Conservation (phyloP, 306 rosid genomes). For the Cicer arietinum region DNA sequence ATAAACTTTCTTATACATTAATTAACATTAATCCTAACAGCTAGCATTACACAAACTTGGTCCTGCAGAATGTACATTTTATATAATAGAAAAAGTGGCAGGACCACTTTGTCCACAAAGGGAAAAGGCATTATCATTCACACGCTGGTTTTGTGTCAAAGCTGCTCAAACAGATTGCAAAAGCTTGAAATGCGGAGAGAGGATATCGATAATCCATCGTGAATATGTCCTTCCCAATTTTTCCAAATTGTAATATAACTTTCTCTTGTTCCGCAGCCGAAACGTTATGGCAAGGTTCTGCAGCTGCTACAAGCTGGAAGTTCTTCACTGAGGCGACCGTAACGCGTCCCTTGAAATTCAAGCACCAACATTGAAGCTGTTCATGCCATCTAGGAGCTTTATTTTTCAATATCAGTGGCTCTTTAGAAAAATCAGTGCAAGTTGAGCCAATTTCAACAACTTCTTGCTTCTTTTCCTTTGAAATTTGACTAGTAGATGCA, state of each 20-base stretch:
- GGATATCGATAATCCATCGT: slow-evolving; percentile 98
- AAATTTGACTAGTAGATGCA: slow-evolving; percentile 35
- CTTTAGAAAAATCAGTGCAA: slow-evolving; percentile 39
- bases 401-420: slow-evolving; percentile 75
- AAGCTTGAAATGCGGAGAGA: slow-evolving; percentile 95
- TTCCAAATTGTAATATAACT: slow-evolving; percentile 88
- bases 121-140: slow-evolving; percentile 61
- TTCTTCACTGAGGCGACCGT: slow-evolving; percentile 96
- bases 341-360: slow-evolving; percentile 94
- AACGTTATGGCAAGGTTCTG: slow-evolving; percentile 65
- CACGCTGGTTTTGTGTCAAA: slow-evolving; percentile 98
- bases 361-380: slow-evolving; percentile 96
- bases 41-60: slow-evolving; percentile 47
- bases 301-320: slow-evolving; percentile 90
- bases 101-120: slow-evolving; percentile 23
- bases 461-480: slow-evolving; percentile 58
- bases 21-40: slow-evolving; percentile 48
- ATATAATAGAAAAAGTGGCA: slow-evolving; percentile 44
- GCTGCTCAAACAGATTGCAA: slow-evolving; percentile 93
- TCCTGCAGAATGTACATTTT: slow-evolving; percentile 50
- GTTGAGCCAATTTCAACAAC: slow-evolving; percentile 50
- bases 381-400: slow-evolving; percentile 97
- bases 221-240: slow-evolving; percentile 93
- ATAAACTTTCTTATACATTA: slow-evolving; percentile 45
- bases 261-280: slow-evolving; percentile 79